Conservation (phyloP, 1,284 basidiomycete species). For the Ustilago sp. region DNA sequence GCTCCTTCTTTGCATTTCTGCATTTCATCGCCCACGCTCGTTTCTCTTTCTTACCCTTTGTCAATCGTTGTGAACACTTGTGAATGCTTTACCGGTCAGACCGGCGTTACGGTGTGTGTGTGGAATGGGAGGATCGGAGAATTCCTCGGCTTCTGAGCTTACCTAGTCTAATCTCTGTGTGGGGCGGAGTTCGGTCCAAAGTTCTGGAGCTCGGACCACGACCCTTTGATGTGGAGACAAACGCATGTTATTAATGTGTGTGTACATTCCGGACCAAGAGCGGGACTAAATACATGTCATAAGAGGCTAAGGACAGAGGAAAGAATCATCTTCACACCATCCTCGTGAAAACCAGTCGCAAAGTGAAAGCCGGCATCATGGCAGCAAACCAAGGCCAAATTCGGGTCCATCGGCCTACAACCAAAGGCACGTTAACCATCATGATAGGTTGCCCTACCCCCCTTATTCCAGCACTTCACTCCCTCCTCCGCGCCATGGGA, state of each 20-base stretch:
- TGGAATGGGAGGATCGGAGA: not conserved
- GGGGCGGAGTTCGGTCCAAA: not conserved
- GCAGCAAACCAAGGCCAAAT: conserved; percentile 5
- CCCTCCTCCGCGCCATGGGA: conserved; percentile 64
- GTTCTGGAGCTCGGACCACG: not conserved
- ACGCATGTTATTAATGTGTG: not conserved
- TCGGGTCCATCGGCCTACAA: conserved; percentile 44
- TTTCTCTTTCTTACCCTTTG: not conserved
- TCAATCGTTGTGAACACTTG: not conserved
- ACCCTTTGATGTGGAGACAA: not conserved
- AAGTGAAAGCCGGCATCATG: not conserved
- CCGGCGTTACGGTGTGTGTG: not conserved
- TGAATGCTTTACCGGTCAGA: too few species aligned
- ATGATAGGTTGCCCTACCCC: conserved; percentile 65
- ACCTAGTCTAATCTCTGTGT: not conserved
- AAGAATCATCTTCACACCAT: not conserved
- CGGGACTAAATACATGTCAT: too few species aligned
- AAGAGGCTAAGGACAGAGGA: too few species aligned
- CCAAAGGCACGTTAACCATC: conserved; percentile 66
- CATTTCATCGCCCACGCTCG: not conserved
- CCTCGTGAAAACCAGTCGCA: not conserved
- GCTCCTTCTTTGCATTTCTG: too few species aligned
- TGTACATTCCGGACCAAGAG: too few species aligned
- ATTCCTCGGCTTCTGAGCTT: not conserved
- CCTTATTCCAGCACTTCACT: conserved; percentile 52